These are phyloP conservation scores for Macrolepiota dolichaula DNA, from an alignment of 768 basidiomycete species.

Conservation along the genomic window DNA sequence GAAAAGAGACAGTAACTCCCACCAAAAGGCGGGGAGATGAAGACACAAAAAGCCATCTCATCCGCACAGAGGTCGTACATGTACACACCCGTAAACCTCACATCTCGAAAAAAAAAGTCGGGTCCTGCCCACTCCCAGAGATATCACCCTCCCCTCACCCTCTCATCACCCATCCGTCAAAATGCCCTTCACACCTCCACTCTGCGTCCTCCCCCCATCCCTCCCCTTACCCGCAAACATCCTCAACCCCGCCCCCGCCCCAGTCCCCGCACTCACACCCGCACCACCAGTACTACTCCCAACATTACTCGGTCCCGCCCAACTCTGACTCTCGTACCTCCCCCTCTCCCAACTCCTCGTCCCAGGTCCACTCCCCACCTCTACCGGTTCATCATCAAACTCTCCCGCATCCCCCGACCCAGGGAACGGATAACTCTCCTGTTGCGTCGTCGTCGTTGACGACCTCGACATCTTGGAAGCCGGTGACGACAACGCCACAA, in stretches of 20 bases:
- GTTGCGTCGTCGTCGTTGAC: conserved; percentile 5
- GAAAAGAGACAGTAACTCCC: not conserved
- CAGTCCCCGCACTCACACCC: too few species aligned
- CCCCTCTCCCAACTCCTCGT: conserved; percentile 17
- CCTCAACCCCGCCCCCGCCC: conserved; percentile 22
- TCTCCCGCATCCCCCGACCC: conserved; percentile 39
- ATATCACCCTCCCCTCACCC: not conserved
- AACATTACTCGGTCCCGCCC: not conserved
- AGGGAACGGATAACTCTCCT: conserved; percentile 64
- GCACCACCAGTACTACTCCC: too few species aligned
- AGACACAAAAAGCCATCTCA: not conserved
- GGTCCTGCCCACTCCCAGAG: not conserved
- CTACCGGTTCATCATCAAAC: conserved; percentile 8
- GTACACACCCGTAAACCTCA: not conserved
- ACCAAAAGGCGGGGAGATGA: not conserved
- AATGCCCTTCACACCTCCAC: conserved; percentile 80
- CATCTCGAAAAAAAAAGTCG: not conserved
- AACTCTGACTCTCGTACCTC: conserved; percentile 12
- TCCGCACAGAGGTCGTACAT: not conserved
- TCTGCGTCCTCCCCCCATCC: conserved; percentile 82
- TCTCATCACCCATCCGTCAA: conserved; percentile 33
- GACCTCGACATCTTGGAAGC: conserved; percentile 12
- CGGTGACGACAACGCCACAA: conserved; percentile 31
- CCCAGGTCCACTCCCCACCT: conserved; percentile 15
- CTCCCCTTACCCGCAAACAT: conserved; percentile 75